Conservation (phyloP, 371 early-diverging fungal species). For the Apophysomyces variabilis region DNA sequence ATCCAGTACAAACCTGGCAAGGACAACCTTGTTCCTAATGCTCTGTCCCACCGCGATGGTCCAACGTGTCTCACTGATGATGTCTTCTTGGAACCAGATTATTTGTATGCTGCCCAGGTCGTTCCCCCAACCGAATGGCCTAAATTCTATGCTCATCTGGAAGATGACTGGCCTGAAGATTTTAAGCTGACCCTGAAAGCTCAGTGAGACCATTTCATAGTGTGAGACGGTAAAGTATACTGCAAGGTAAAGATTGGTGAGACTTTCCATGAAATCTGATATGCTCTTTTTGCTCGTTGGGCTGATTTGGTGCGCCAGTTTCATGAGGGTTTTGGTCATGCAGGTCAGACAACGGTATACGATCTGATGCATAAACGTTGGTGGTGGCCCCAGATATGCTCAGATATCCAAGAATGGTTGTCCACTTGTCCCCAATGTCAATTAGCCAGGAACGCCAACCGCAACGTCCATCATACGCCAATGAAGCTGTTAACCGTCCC, state of each 20-base stretch:
- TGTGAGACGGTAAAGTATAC: background rate
- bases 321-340: conserved; percentile 20
- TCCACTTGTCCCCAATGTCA: conserved; percentile 22
- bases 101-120: conserved; percentile 17
- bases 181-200: background rate
- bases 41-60: conserved; percentile 16
- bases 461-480: too few relatives aligned
- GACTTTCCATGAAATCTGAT: background rate
- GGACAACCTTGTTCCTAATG: conserved; percentile 31
- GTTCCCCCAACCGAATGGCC: conserved; percentile 26
- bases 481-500: too few relatives aligned
- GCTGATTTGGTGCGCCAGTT: conserved; percentile 20
- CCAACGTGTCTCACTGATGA: background rate
- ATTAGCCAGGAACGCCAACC: too few relatives aligned
- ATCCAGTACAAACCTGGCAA: too few relatives aligned
- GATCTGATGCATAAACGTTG: conserved; percentile 19
- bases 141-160: conserved; percentile 12
- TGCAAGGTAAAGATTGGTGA: background rate
- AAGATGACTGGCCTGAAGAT: conserved; percentile 14
- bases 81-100: conserved; percentile 24
- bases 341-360: conserved; percentile 14
- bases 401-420: conserved; percentile 18
- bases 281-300: conserved; percentile 14
- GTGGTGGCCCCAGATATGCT: conserved; percentile 32
- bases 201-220: conserved; percentile 15